These are phyloP conservation scores for Mycena polygramma DNA, from an alignment of 768 basidiomycete genomes.

Conservation along the genomic window DNA sequence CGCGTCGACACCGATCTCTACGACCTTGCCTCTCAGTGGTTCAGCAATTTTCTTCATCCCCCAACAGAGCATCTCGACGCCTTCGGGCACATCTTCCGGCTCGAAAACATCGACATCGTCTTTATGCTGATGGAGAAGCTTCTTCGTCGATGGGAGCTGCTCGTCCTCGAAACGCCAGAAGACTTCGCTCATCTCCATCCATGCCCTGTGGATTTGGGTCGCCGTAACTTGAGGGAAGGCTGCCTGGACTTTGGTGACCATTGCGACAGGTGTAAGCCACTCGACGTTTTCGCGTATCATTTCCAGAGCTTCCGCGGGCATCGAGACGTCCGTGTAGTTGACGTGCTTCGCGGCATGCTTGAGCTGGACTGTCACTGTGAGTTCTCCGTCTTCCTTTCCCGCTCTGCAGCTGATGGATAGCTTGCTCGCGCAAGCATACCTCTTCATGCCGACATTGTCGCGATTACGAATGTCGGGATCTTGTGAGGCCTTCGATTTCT, in stretches of 20 bases:
- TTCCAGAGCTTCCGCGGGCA: constrained; percentile 39
- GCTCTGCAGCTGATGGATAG: constrained; percentile 37
- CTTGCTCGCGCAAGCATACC: constrained; percentile 40
- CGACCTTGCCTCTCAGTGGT: constrained; percentile 16
- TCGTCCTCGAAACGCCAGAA: constrained; percentile 39
- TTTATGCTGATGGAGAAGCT: constrained; percentile 13
- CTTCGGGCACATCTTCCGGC: constrained; percentile 29
- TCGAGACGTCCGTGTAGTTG: constrained; percentile 40
- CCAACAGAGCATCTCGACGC: constrained; percentile 33
- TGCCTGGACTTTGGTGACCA: constrained; percentile 50
- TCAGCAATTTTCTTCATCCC: constrained; percentile 35
- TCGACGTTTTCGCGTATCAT: constrained; percentile 42
- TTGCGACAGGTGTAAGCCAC: constrained; percentile 40
- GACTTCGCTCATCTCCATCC: constrained; percentile 44
- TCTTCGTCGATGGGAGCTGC: constrained; percentile 25
- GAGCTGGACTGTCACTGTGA: background rate
- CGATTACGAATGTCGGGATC: too few relatives aligned
- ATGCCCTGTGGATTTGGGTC: constrained; percentile 44
- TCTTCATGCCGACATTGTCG: constrained; percentile 39
- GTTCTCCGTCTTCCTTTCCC: background rate
- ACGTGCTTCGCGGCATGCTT: constrained; percentile 40
- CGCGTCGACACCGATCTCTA: constrained; percentile 35
- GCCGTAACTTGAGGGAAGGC: constrained; percentile 44
- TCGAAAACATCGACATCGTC: constrained; percentile 21
- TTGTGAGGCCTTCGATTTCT: constrained; percentile 37